Percentiles rank a stretch among this genome's conserved stretches.
phyloP scores from a whole-genome alignment of 2,329 filamentous ascomycete species.

The Escovopsis sp. region DNA sequence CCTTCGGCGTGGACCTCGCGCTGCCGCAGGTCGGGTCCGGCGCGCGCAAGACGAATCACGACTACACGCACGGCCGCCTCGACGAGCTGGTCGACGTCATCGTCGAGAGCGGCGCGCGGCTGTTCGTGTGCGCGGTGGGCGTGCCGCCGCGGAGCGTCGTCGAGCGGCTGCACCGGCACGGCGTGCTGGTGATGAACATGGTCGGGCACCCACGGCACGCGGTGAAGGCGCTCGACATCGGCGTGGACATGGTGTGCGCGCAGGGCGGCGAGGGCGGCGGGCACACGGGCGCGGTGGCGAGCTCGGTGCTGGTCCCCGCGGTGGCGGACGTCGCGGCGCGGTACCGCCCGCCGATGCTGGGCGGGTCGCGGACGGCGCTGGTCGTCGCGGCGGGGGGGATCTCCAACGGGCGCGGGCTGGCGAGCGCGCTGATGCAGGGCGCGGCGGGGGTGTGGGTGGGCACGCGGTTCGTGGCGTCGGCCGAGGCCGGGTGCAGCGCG shows the following conservation, averaged over 20 bases:
- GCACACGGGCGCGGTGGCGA: constrained; percentile 79
- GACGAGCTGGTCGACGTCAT: constrained; percentile 79
- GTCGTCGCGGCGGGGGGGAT: constrained; percentile 87
- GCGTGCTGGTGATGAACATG: constrained; percentile 93
- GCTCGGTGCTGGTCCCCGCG: constrained; percentile 72
- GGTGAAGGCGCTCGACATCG: constrained; percentile 70
- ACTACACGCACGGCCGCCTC: constrained; percentile 82
- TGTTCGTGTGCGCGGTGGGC: constrained; percentile 83
- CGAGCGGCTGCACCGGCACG: constrained; percentile 60
- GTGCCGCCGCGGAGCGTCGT: constrained; percentile 65
- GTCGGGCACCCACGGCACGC: constrained; percentile 87
- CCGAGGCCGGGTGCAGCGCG: constrained; percentile 67
- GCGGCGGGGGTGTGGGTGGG: constrained; percentile 88
- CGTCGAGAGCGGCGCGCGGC: constrained; percentile 64
- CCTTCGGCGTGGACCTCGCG: constrained; percentile 85
- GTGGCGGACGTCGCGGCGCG: constrained; percentile 68
- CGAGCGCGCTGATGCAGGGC: constrained; percentile 73
- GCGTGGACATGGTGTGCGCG: constrained; percentile 81
- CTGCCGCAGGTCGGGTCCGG: constrained; percentile 75
- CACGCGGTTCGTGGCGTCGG: constrained; percentile 74
- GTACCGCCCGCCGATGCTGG: constrained; percentile 56
- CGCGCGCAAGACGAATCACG: constrained; percentile 84
- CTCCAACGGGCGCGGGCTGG: constrained; percentile 66
- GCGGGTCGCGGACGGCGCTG: constrained; percentile 49
- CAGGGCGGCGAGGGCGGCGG: constrained; percentile 91